These are phyloP conservation scores for Colletotrichum coccodes DNA, from an alignment of 2,329 filamentous ascomycete genomes.

Conservation along the genomic window DNA sequence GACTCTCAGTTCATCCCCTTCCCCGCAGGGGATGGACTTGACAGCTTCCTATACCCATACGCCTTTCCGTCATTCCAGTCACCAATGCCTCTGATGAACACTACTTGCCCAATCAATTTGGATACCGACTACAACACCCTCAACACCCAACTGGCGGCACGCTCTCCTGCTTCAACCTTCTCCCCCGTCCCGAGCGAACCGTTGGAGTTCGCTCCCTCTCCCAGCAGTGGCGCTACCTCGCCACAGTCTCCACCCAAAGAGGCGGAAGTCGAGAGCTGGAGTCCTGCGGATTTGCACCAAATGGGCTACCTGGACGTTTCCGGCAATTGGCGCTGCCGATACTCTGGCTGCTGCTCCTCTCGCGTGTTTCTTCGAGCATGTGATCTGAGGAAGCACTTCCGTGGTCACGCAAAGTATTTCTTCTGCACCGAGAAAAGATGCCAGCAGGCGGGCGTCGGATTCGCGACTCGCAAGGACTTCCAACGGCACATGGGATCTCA, in stretches of 20 bases:
- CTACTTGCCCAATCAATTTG: background rate
- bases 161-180: conserved; percentile 3
- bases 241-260: conserved; percentile 5
- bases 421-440: conserved; percentile 29
- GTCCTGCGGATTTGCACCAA: conserved; percentile 8
- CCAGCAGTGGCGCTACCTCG: conserved; percentile 1
- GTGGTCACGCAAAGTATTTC: conserved; percentile 26
- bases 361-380: conserved; percentile 25
- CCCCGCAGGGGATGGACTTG: background rate
- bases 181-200: conserved; percentile 8
- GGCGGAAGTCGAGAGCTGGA: conserved; percentile 3
- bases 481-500: conserved; percentile 29
- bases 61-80: background rate
- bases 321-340: conserved; percentile 28
- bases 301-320: conserved; percentile 26
- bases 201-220: background rate
- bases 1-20: conserved; percentile 21
- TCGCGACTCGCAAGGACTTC: conserved; percentile 26
- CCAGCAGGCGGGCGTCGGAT: conserved; percentile 20
- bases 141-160: background rate
- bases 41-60: conserved; percentile 16
- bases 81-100: conserved; percentile 1
- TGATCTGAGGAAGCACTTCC: conserved; percentile 24
- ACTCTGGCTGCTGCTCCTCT: conserved; percentile 20
- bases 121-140: background rate